Percentiles rank a stretch among this genome's conserved stretches.
Evolutionary conservation across 495 filamentous ascomycete species (phyloP).

Genomic region (Aspergillus haitiensis): DNA sequence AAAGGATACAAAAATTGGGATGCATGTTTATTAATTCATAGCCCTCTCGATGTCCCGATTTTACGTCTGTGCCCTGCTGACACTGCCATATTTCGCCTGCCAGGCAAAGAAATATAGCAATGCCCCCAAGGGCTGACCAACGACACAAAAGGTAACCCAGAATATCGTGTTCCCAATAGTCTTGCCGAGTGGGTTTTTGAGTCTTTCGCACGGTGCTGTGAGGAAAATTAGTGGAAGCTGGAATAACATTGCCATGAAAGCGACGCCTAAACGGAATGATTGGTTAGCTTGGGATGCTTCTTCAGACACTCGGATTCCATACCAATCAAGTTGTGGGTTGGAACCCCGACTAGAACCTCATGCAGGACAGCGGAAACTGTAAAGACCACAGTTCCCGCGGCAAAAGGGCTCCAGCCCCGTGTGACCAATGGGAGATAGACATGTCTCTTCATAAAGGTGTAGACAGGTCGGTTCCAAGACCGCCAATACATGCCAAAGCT

Average conservation of each 20-base stretch:
- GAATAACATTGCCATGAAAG: slow-evolving; percentile 89
- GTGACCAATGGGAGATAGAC: slow-evolving; percentile 83
- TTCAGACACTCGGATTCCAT: slow-evolving; percentile 24
- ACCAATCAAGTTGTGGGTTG: slow-evolving; percentile 94
- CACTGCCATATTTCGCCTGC: slow-evolving; percentile 94
- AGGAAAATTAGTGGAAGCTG: slow-evolving; percentile 86
- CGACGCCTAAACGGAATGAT: slow-evolving; percentile 61
- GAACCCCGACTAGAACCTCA: slow-evolving; percentile 89
- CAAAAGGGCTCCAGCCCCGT: slow-evolving; percentile 67
- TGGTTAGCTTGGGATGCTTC: slow-evolving; percentile 4
- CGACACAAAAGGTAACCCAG: slow-evolving; percentile 90
- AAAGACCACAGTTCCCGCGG: slow-evolving; percentile 78
- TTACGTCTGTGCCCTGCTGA: slow-evolving; percentile 40
- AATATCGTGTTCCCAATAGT: slow-evolving; percentile 89
- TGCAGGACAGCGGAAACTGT: slow-evolving; percentile 83
- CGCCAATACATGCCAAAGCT: slow-evolving; percentile 89
- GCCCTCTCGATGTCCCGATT: not conserved
- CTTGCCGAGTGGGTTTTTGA: slow-evolving; percentile 68
- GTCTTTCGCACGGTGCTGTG: slow-evolving; percentile 75
- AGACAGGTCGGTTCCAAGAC: slow-evolving; percentile 96
- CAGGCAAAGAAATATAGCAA: slow-evolving; percentile 95
- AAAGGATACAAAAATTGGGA: not conserved
- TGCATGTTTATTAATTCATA: not conserved
- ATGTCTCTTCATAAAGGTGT: slow-evolving; percentile 92
- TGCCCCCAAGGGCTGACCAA: slow-evolving; percentile 89